phyloP scores from a whole-genome alignment of 2,329 filamentous ascomycete species.

The Pleochaeta shiraiana region DNA sequence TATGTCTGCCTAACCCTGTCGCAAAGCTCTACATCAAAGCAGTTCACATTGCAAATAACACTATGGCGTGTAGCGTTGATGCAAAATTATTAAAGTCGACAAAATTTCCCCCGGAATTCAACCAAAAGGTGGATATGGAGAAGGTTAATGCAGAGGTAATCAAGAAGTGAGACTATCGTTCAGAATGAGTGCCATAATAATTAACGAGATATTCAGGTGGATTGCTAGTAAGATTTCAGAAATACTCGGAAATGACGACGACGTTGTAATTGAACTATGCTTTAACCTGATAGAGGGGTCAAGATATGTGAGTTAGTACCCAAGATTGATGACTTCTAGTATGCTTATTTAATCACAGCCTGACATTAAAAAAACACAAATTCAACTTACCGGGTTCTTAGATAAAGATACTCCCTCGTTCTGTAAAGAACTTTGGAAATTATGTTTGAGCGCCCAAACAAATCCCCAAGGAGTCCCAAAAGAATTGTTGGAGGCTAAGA shows the following conservation, averaged over 20 bases:
- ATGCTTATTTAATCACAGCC: conserved; percentile 34
- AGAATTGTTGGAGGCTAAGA: conserved; percentile 89
- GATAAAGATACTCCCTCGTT: conserved; percentile 79
- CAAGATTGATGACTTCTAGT: conserved; percentile 5
- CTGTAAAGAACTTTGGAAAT: conserved; percentile 83
- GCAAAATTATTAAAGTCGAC: conserved; percentile 76
- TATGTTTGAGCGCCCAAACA: conserved; percentile 74
- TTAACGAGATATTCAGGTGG: conserved; percentile 40
- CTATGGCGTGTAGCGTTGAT: conserved; percentile 68
- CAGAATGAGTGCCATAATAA: conserved; percentile 6
- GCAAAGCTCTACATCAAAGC: too few relatives aligned
- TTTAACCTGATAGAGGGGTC: conserved; percentile 49
- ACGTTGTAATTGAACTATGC: conserved; percentile 79
- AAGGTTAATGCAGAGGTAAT: conserved; percentile 97
- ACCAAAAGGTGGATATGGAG: conserved; percentile 85
- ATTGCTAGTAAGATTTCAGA: conserved; percentile 73
- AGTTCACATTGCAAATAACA: too few relatives aligned
- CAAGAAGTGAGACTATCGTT: conserved; percentile 51
- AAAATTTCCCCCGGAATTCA: conserved; percentile 88
- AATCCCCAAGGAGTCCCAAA: conserved; percentile 84
- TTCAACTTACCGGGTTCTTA: conserved; percentile 84
- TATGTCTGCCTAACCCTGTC: too few relatives aligned
- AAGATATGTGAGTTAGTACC: conserved; percentile 40
- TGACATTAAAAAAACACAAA: conserved; percentile 88
- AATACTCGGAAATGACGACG: conserved; percentile 81